Base-by-base conservation (phyloP, 1,284 basidiomycete genomes). In the Fomitopsis schrenkii region DNA sequence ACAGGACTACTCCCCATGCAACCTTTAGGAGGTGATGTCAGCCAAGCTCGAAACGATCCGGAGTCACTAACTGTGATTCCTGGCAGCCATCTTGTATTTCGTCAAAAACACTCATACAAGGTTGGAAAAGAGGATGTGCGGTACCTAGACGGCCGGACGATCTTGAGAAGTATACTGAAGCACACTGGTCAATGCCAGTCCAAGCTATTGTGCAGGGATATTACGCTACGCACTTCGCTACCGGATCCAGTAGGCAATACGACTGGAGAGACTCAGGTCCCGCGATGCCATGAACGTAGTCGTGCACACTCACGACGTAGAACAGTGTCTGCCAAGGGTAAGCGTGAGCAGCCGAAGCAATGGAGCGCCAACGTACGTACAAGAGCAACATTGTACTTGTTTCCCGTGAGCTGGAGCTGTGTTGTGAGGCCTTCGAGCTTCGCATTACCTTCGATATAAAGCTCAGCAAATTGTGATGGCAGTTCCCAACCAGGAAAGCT, bases 341-440 rank as follows among this genome's bases (percentile, higher is more conserved):
- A 30, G 41, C 9, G 14, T 58, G 10, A 58, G 12, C 14, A n/a
- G 30, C 26, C 19, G 19, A 9, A 45, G 19, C 42, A 15, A n/a
- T n/a, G 17, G 10, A 45, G 8, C 9, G 26, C 26, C 30, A 67
- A 68, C 66, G 14, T 30, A 50, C 74, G 12, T 40, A 89, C 87
- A 65, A 90, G 71, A 0, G 86, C 86, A 40, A 89, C 83, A 66
- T 89, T 90, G 64, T 85, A 90, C 66, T 78, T 76, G 64, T 86
- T 79, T 7, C 85, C 84, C 0, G 74, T 80, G 35, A 90, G 74
- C 58, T 83, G 19, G 0, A 90, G 76, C 64, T 89, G 79, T 0
- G 73, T 79, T 6, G 71, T 68, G 2, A 88, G 70, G 0, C 88
- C 87, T 64, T 88, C 83, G 7, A 90, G 74, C 65, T 80, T 85